These are phyloP conservation scores for Veloboletus limbatus DNA, from an alignment of 1,284 basidiomycete genomes.

Conservation along the genomic window DNA sequence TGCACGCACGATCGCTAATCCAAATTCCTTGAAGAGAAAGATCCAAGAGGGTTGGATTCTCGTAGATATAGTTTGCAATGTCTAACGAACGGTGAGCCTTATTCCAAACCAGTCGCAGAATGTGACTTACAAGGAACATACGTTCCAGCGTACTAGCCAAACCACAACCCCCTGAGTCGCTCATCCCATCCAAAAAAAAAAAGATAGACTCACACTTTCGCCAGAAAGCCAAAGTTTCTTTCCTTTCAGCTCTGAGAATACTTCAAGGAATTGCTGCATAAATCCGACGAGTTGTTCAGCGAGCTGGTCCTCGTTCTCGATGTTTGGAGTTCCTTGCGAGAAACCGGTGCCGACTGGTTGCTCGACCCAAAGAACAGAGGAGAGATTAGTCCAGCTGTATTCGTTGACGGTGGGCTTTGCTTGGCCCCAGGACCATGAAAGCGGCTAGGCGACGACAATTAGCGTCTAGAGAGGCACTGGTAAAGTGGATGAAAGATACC, in stretches of 20 bases:
- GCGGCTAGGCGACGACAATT: slow-evolving; percentile 43
- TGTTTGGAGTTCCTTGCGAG: slow-evolving; percentile 68
- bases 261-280: slow-evolving; percentile 69
- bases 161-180: not conserved
- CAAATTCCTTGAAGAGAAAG: slow-evolving; percentile 67
- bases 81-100: slow-evolving; percentile 40
- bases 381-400: slow-evolving; percentile 79
- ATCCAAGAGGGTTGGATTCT: slow-evolving; percentile 50
- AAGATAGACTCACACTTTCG: slow-evolving; percentile 57
- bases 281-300: slow-evolving; percentile 51
- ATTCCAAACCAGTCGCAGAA: not conserved
- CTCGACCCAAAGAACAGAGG: slow-evolving; percentile 78
- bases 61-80: slow-evolving; percentile 71
- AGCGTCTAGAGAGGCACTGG: not conserved
- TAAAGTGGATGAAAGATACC: slow-evolving; percentile 22
- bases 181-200: not conserved
- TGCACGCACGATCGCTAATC: slow-evolving; percentile 65
- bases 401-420: slow-evolving; percentile 66
- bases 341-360: slow-evolving; percentile 85
- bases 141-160: slow-evolving; percentile 51
- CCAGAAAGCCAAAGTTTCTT: slow-evolving; percentile 69
- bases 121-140: slow-evolving; percentile 51
- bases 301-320: slow-evolving; percentile 67
- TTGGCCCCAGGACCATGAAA: slow-evolving; percentile 65
- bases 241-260: slow-evolving; percentile 67